Evolutionary conservation across 2,329 filamentous ascomycete species (phyloP).

Genomic region (Ilyonectria destructans): DNA sequence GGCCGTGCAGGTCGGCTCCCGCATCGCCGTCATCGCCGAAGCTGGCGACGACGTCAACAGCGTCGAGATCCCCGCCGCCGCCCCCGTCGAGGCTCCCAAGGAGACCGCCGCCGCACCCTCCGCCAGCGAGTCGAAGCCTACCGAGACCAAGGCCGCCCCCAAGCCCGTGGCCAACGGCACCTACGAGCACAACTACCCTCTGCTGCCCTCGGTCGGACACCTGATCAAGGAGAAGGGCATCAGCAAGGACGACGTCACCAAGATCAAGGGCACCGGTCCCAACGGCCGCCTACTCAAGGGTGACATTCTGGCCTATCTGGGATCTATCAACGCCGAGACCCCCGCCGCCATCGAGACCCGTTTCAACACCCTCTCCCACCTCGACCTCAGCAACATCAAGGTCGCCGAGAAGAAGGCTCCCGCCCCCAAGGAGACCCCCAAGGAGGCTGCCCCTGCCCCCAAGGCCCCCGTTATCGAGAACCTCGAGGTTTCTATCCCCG

Average conservation of each 20-base stretch:
- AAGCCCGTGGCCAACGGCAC: constrained; percentile 64
- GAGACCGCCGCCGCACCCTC: constrained; percentile 53
- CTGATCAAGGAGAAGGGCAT: constrained; percentile 87
- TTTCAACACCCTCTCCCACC: constrained; percentile 83
- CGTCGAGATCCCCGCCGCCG: constrained; percentile 83
- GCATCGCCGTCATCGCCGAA: constrained; percentile 89
- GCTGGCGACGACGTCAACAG: constrained; percentile 83
- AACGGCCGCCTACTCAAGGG: constrained; percentile 93
- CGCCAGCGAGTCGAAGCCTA: constrained; percentile 53
- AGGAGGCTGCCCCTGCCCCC: constrained; percentile 58
- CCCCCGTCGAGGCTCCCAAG: constrained; percentile 76
- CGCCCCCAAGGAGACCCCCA: constrained; percentile 52
- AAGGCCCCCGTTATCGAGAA: constrained; percentile 63
- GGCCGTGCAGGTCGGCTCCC: constrained; percentile 81
- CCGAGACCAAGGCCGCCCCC: constrained; percentile 54
- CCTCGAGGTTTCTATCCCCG: constrained; percentile 78
- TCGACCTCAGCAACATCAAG: constrained; percentile 97
- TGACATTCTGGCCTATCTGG: constrained; percentile 92
- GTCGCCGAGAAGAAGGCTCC: constrained; percentile 71
- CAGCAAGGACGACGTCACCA: constrained; percentile 80
- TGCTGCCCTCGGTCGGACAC: constrained; percentile 87
- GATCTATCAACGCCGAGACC: constrained; percentile 80
- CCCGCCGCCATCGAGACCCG: constrained; percentile 80
- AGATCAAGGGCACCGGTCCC: constrained; percentile 91
- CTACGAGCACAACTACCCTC: constrained; percentile 78